phyloP scores from a whole-genome alignment of 148 eudicot species.

The Fagopyrum tataricum region DNA sequence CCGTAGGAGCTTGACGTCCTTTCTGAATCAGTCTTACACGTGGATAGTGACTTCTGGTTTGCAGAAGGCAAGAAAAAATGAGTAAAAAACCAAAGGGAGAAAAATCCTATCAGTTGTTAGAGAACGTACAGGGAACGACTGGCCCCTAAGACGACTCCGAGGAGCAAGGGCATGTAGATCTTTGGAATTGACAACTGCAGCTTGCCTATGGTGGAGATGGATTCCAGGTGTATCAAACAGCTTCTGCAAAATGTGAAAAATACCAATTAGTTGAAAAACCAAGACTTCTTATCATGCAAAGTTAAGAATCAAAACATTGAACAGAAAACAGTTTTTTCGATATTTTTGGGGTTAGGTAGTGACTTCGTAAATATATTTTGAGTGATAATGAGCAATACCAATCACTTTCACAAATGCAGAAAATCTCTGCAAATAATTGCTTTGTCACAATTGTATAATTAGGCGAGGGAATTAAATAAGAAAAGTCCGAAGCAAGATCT shows the following conservation, averaged over 20 bases:
- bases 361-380: neutral
- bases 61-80: constrained; percentile 1
- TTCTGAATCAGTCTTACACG: constrained; percentile 24
- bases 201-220: constrained; percentile 98
- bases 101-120: neutral
- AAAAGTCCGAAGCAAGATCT: neutral
- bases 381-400: neutral
- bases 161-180: constrained; percentile 91
- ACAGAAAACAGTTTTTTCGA: neutral
- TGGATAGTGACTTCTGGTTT: constrained; percentile 24
- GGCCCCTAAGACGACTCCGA: constrained; percentile 82
- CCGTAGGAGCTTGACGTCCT: constrained; percentile 38
- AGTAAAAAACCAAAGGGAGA: constrained; percentile 3
- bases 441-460: neutral
- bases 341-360: neutral
- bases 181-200: constrained; percentile 82
- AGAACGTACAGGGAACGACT: constrained; percentile 62
- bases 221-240: constrained; percentile 94
- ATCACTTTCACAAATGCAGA: neutral
- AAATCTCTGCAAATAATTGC: neutral
- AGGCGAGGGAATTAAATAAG: neutral
- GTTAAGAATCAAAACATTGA: neutral
- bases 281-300: neutral
- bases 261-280: neutral
- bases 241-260: constrained; percentile 44